Evolutionary conservation across 2,329 filamentous ascomycete species (phyloP), one percentile per base, ranked within the genome.

Genomic region (Berkeleyomyces basicola): DNA sequence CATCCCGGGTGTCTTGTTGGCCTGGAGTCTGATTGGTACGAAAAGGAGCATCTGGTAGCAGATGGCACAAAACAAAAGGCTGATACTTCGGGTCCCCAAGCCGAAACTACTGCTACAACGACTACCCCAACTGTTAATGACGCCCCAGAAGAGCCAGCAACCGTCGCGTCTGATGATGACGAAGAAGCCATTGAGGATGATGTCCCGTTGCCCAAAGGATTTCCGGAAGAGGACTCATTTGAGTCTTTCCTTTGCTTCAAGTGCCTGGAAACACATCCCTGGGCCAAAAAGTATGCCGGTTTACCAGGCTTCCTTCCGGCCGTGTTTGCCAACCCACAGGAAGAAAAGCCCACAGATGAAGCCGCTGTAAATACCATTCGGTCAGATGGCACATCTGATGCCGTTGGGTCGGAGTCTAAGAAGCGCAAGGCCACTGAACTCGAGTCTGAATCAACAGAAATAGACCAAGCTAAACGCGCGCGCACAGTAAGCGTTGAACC

Each of bases 171-270:
- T 16, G 70, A 67, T 2, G 67, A 67, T 3, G 72, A 71, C 0
- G 72, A 72, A 0, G 73, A 73, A 0, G 55, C 58, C 7, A 75
- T 76, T 0, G 79, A 80, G 0, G 80, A 82, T 0, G 82, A 82
- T 4, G 82, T 84, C 3, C 88, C 89, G 0, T 77, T 89, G 62
- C 92, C 92, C 0, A 83, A 87, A 0, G 90, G 90, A 0, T 99
- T 99, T 67, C 93, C 93, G 0, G 78, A 80, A 0, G 92, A 97
- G 68, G 90, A 96, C 37, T 84, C 87, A 39, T 99, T 99, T 67
- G 90, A 95, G 61, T 83, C 86, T 37, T 87, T 97, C 69, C 80
- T 99, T 44, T 99, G 93, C 76, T 96, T 93, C 77, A 95, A 95
- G 71, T 99, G 93, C 68, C 81, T 95, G 11, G 84, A 91, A 47